A percentile compares a stretch with the other conserved stretches of the same genome.
Conservation (phyloP, 768 basidiomycete species). For the Lenzites betulinus region DNA sequence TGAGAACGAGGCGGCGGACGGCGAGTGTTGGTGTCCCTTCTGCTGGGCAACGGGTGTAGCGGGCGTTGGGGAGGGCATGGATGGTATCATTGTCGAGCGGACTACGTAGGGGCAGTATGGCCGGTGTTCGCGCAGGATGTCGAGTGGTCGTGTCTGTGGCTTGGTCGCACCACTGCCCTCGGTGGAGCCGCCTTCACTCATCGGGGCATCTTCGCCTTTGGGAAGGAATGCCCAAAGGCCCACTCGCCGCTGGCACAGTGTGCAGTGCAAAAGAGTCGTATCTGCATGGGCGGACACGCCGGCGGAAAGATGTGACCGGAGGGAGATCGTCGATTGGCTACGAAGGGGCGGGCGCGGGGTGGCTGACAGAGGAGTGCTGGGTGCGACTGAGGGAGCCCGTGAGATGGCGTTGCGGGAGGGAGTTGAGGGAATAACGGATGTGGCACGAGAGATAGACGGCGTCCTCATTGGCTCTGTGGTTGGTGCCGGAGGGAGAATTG, state of each 20-base stretch:
- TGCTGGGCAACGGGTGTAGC: not conserved
- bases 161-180: constrained; percentile 19
- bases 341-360: constrained; percentile 26
- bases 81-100: constrained; percentile 64
- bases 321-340: not conserved
- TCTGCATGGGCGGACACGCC: constrained; percentile 34
- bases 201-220: constrained; percentile 15
- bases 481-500: constrained; percentile 35
- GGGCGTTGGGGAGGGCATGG: constrained; percentile 40
- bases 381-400: constrained; percentile 35
- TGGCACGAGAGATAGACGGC: constrained; percentile 29
- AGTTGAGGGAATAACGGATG: constrained; percentile 28
- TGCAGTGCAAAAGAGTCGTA: constrained; percentile 60
- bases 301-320: constrained; percentile 1
- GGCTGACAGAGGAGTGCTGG: constrained; percentile 22
- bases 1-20: constrained; percentile 27
- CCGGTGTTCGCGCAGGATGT: constrained; percentile 79
- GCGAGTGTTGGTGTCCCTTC: constrained; percentile 25
- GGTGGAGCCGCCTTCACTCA: constrained; percentile 4
- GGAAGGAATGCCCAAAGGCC: constrained; percentile 73
- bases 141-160: constrained; percentile 52
- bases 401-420: constrained; percentile 36
- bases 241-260: constrained; percentile 74
- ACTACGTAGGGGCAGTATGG: constrained; percentile 87
- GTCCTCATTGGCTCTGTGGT: constrained; percentile 10